Conservation (phyloP, 805 yeast genomes). For the Priceomyces fermenticarens region DNA sequence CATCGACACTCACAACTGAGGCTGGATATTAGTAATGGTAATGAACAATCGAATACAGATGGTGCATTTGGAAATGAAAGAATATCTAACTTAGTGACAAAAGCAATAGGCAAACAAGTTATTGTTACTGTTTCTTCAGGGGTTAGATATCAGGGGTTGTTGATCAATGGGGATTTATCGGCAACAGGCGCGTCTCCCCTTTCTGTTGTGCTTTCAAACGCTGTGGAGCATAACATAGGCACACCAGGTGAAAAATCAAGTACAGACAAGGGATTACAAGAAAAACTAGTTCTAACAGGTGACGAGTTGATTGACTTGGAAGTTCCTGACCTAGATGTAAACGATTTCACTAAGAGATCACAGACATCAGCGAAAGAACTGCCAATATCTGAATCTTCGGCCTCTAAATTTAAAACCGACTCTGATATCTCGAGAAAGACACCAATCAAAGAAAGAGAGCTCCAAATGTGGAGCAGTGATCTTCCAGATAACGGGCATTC, state of each 20-base stretch:
- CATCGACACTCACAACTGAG: constrained; percentile 25
- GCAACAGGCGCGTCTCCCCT: constrained; percentile 38
- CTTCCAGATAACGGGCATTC: constrained; percentile 17
- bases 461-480: constrained; percentile 85
- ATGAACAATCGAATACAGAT: constrained; percentile 4
- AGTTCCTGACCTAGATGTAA: constrained; percentile 37
- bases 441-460: constrained; percentile 60
- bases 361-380: neutral
- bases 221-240: constrained; percentile 36
- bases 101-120: constrained; percentile 55
- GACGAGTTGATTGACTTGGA: constrained; percentile 53
- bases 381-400: neutral
- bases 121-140: constrained; percentile 64
- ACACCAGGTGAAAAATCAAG: constrained; percentile 24
- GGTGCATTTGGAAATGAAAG: constrained; percentile 41
- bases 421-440: constrained; percentile 65
- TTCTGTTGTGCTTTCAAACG: constrained; percentile 54
- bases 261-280: constrained; percentile 35
- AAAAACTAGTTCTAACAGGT: constrained; percentile 43
- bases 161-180: constrained; percentile 45
- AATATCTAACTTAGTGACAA: constrained; percentile 50
- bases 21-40: constrained; percentile 7
- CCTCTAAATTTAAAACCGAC: constrained; percentile 68
- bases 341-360: constrained; percentile 11
- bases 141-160: constrained; percentile 53